Percentiles rank a stretch among this genome's conserved stretches.
Conservation (phyloP, 2,329 filamentous ascomycete species). For the Aureobasidium sp. region DNA sequence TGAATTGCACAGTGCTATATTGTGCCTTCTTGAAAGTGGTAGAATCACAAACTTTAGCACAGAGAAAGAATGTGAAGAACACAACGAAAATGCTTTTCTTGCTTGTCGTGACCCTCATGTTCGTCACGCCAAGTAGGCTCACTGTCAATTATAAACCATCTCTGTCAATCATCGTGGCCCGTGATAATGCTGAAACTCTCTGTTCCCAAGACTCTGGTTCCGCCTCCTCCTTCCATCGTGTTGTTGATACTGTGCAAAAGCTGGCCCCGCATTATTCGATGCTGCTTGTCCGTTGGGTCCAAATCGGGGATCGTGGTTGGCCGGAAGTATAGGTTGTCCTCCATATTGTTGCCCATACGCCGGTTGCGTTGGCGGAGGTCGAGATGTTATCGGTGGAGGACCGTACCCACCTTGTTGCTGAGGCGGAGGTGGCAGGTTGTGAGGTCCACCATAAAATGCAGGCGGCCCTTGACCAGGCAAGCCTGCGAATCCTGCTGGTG, state of each 20-base stretch:
- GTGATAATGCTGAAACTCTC: slow-evolving; percentile 14
- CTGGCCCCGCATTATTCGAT: slow-evolving; percentile 3
- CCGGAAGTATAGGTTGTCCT: slow-evolving; percentile 34
- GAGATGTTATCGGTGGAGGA: background rate
- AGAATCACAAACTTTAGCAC: too few species aligned
- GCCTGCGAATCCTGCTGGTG: background rate
- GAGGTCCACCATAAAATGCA: slow-evolving; percentile 1
- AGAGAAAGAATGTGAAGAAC: background rate
- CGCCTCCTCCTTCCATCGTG: slow-evolving; percentile 9
- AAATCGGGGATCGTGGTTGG: slow-evolving; percentile 29
- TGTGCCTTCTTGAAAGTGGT: too few species aligned
- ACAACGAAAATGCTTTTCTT: background rate
- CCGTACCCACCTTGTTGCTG: slow-evolving; percentile 8
- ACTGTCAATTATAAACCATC: background rate
- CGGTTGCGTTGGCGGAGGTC: slow-evolving; percentile 26
- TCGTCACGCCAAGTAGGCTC: background rate
- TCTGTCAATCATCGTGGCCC: slow-evolving; percentile 6
- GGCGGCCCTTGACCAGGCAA: slow-evolving; percentile 8
- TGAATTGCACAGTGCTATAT: too few species aligned
- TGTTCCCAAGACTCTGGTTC: slow-evolving; percentile 9
- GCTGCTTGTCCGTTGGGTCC: background rate
- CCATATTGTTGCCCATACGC: slow-evolving; percentile 31
- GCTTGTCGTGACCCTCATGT: slow-evolving; percentile 1
- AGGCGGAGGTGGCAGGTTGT: background rate
- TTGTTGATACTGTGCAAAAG: slow-evolving; percentile 18